Base-by-base conservation (phyloP, 495 filamentous ascomycete species). In the Pseudoneurospora amorphoporcata region DNA sequence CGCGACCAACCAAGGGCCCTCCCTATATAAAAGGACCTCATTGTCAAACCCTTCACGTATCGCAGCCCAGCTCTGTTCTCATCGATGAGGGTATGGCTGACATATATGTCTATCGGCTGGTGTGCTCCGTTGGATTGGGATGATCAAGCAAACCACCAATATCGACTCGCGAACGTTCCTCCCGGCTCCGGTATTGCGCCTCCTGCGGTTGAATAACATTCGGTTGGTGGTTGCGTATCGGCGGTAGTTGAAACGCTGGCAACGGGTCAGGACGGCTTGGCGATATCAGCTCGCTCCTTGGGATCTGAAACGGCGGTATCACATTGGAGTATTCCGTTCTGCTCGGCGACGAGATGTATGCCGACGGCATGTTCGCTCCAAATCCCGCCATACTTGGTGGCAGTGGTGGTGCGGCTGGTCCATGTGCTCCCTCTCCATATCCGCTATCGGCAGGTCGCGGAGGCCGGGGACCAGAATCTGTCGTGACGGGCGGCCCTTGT, bases 141-240 rank as follows among this genome's bases (percentile, higher is more conserved):
- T 83, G 83, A 39, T 87, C 85, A 45, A 88, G 81, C 42, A 88
- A 78, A 39, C 86, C 87, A 35, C 84, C 84, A 73, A 88, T 88
- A 72, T 87, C 87, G 39, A 88, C 82, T 14, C 86, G 82, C 58
- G 81, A 78, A 38, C 84, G 81, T 61, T 86, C 85, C 69, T 85
- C 85, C 76, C 83, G 84, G 29, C 72, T 39, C 14, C 77, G 72
- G 72, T 83, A 83, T 65, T 76, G 39, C 23, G 69, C 70, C 29
- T 73, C 61, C 39, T 72, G 70, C 12, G 71, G 72, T 10, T 83
- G 74, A 69, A 80, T 75, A 1, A 75, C 75, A 32, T 74, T 71
- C 32, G 79, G 76, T 32, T 81, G 81, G 72, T 82, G 85, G 41
- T 81, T 83, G 39, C 85, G 81, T 58, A 87, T 87, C 7, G 87